Percentiles rank a stretch among this genome's conserved stretches.
These are phyloP conservation scores for Purshia tridentata DNA, from an alignment of 306 rosid species.

Conservation along the genomic window DNA sequence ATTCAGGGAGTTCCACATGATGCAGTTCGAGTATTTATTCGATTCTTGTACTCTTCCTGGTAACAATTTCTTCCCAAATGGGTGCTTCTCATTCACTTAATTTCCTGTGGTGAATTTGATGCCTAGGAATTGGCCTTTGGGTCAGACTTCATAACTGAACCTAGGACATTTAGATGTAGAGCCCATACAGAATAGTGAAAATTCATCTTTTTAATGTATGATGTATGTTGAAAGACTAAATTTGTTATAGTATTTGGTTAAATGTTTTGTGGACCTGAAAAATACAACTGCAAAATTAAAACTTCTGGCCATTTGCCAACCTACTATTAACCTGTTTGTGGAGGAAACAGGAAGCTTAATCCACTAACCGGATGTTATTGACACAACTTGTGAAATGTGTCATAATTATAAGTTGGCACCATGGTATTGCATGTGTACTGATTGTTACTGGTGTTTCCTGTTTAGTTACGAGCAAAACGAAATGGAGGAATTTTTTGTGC, in stretches of 20 bases:
- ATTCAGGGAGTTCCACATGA: slow-evolving; percentile 69
- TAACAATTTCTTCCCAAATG: slow-evolving; percentile 23
- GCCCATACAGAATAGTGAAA: neutral
- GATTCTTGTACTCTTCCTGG: slow-evolving; percentile 73
- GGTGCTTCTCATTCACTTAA: slow-evolving; percentile 1
- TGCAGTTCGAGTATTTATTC: slow-evolving; percentile 74
- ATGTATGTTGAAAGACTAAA: neutral
- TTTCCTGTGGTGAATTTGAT: slow-evolving; percentile 8
- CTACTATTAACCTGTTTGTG: neutral
- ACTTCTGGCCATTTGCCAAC: neutral
- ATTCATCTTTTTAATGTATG: neutral
- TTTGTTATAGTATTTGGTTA: neutral
- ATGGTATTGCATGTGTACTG: neutral
- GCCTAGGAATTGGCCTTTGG: neutral
- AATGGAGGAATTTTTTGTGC: slow-evolving; percentile 59
- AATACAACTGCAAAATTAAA: neutral
- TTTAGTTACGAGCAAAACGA: slow-evolving; percentile 67
- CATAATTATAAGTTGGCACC: neutral
- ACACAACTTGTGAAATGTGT: neutral
- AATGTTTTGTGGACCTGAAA: neutral
- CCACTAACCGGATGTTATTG: neutral
- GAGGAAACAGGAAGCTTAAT: neutral
- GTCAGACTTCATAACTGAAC: slow-evolving; percentile 4
- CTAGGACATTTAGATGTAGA: neutral
- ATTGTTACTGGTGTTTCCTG: slow-evolving; percentile 16